Evolutionary conservation across 345 rosid species (phyloP), one percentile per base, ranked within the genome.

Genomic region (Iberis pinnata): DNA sequence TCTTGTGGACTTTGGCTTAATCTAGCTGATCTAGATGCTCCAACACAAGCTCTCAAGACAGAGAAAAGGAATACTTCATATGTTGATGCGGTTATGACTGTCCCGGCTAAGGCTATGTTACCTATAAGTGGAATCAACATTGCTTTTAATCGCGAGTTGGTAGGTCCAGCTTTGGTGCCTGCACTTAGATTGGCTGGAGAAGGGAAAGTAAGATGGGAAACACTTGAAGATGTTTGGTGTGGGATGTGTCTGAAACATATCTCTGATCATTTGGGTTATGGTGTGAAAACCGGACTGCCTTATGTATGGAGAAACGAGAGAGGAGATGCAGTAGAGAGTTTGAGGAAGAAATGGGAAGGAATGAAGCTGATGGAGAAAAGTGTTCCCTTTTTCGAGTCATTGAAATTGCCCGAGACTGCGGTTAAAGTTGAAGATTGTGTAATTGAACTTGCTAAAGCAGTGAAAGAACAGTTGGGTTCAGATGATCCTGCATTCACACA

Each of bases 1-100:
- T 90, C 98, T 4, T 87, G 93, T 73, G 98, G 98, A 16, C 84
- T 87, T 33, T 90, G 98, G 98, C 89, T 84, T 61, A 87, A 87
- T 60, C 47, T 90, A 19, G 89, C 98, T 20, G 98, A 90, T 69
- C 68, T 70, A 31, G 98, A 90, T 72, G 98, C 98, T 18, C 98
- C 98, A 33, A 90, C 98, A 4, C 98, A 84, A 73, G 95, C 95
- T 56, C 80, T 90, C 62, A 90, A 90, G 71, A 75, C 98, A n/a
- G 75, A 59, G 18, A 55, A 68, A 65, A 73, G 96, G 70, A 84
- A 84, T 70, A 74, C 75, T 24, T 70, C 56, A 0, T 90, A 84
- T 70, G 96, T 87, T 31, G 96, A 90, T 75, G 88, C 86, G 7
- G 95, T 90, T 27, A 49, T 87, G 66, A 90, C 98, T 35, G 84